A percentile compares a stretch with the other conserved stretches of the same genome.
Conservation (phyloP, 305 asterid species). For the Caryopteris hybrid region DNA sequence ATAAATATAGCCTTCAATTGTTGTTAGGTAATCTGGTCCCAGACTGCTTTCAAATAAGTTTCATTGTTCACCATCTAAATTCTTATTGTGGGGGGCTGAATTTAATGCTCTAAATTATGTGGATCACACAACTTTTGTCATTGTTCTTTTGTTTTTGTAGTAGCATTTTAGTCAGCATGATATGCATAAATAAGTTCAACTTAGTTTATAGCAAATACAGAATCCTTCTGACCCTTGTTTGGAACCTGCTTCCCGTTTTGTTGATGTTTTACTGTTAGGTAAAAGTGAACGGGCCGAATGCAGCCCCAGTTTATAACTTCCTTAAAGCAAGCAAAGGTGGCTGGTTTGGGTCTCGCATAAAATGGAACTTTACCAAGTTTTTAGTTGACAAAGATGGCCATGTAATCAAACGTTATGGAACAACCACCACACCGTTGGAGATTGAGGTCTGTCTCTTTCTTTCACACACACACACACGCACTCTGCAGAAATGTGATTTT, state of each 20-base stretch:
- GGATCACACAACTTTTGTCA: not conserved
- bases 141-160: not conserved
- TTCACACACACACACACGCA: not conserved
- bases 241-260: not conserved
- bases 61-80: not conserved
- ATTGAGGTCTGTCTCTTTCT: constrained; percentile 52
- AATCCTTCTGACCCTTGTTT: not conserved
- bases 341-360: constrained; percentile 63
- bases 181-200: not conserved
- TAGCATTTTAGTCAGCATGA: not conserved
- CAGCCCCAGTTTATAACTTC: constrained; percentile 73
- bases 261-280: constrained; percentile 36
- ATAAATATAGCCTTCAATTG: constrained; percentile 7
- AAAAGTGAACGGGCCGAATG: constrained; percentile 61
- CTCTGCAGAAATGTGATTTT: not conserved
- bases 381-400: constrained; percentile 79
- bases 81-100: not conserved
- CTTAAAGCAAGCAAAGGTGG: constrained; percentile 75
- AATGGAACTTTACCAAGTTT: constrained; percentile 96
- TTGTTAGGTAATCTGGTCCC: constrained; percentile 15
- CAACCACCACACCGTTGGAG: constrained; percentile 67
- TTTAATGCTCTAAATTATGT: not conserved
- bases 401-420: constrained; percentile 60
- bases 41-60: not conserved
- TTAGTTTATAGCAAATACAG: not conserved